Evolutionary conservation across 2,329 filamentous ascomycete species (phyloP).

Genomic region (Emergomyces africanus): DNA sequence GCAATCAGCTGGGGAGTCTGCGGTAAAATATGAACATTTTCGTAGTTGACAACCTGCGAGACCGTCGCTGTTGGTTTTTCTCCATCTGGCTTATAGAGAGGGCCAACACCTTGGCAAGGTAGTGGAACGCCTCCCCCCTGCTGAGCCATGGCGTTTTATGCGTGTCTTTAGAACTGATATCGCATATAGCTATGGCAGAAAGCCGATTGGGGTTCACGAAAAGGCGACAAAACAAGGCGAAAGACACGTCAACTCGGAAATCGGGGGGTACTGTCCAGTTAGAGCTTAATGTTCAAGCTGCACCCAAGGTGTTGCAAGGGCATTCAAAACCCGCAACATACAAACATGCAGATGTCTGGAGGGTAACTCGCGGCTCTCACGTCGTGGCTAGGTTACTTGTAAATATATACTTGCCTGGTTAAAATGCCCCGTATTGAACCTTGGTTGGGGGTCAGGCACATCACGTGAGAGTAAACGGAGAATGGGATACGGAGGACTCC

Average conservation of each 20-base stretch:
- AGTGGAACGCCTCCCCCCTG: neutral
- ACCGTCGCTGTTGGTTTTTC: conserved; percentile 82
- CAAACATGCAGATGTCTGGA: neutral
- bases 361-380: neutral
- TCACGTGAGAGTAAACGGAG: too few relatives aligned
- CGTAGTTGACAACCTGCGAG: conserved; percentile 65
- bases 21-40: conserved; percentile 79
- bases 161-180: neutral
- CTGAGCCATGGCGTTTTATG: conserved; percentile 4
- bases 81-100: conserved; percentile 59
- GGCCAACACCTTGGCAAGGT: conserved; percentile 50
- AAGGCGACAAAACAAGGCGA: neutral
- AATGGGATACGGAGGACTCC: too few relatives aligned
- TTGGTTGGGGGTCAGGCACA: too few relatives aligned
- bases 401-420: neutral
- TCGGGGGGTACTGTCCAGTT: neutral
- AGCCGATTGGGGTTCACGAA: neutral
- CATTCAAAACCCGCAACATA: neutral
- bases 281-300: neutral
- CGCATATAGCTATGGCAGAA: neutral
- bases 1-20: conserved; percentile 97
- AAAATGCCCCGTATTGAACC: too few relatives aligned
- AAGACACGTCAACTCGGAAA: neutral
- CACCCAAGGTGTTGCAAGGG: neutral
- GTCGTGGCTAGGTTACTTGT: neutral